Conservation (phyloP, 345 rosid genomes). For the Citrus inodora region DNA sequence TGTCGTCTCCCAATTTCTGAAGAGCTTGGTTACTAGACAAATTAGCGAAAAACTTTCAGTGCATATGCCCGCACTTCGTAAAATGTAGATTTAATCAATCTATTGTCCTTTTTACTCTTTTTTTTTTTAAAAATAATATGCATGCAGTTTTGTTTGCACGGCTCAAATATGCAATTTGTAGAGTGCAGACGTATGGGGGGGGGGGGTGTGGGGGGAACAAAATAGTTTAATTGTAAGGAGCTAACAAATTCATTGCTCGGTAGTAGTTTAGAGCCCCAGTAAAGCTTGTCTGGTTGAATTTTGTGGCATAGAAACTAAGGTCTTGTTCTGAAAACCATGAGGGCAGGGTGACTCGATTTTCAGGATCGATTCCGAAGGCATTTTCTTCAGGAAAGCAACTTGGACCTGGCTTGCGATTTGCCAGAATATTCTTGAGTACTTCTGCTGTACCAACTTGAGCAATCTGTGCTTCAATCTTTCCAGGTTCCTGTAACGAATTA, state of each 20-base stretch:
- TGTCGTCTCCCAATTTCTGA: conserved; percentile 78
- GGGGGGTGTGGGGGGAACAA: too few species aligned
- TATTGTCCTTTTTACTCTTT: not conserved
- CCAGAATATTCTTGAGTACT: conserved; percentile 37
- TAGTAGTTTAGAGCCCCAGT: conserved; percentile 79
- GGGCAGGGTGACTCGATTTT: conserved; percentile 33
- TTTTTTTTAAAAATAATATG: not conserved
- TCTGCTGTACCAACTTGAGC: conserved; percentile 31
- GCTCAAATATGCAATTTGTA: too few species aligned
- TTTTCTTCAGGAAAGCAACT: conserved; percentile 44
- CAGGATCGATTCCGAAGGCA: conserved; percentile 23
- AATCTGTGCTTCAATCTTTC: conserved; percentile 57
- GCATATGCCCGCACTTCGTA: too few species aligned
- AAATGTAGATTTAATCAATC: too few species aligned
- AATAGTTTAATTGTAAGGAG: not conserved
- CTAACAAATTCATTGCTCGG: conserved; percentile 70
- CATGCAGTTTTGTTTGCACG: too few species aligned
- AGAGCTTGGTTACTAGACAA: not conserved
- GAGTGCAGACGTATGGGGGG: too few species aligned
- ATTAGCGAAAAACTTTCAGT: not conserved
- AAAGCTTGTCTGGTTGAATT: conserved; percentile 54
- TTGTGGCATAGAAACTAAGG: conserved; percentile 40
- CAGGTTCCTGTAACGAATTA: conserved; percentile 41
- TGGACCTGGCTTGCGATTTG: conserved; percentile 46
- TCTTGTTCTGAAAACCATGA: conserved; percentile 69